Conservation (phyloP, 179 eudicot species). For the Sideroxylon spinosum region DNA sequence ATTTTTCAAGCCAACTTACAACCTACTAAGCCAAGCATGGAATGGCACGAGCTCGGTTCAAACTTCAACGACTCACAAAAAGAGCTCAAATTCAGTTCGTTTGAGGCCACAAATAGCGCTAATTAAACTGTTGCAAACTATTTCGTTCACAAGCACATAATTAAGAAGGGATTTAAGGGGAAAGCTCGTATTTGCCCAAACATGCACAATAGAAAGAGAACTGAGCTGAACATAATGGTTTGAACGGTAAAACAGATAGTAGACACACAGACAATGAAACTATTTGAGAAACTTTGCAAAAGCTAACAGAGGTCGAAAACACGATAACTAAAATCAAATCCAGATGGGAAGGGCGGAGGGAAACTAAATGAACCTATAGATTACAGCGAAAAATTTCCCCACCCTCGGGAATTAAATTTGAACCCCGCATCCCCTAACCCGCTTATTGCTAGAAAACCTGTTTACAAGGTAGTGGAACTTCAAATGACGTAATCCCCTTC, state of each 20-base stretch:
- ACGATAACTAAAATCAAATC: neutral
- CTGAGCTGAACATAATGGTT: no score
- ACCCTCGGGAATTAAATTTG: neutral
- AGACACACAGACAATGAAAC: neutral
- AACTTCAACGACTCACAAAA: no score
- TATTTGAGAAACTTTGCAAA: neutral
- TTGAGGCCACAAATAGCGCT: no score
- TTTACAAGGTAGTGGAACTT: neutral
- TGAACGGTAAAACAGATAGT: no score
- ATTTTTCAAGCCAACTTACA: no score
- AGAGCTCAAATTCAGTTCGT: no score
- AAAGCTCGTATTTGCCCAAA: no score
- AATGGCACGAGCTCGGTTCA: no score
- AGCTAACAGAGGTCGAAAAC: neutral
- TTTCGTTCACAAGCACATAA: neutral
- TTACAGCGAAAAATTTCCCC: neutral
- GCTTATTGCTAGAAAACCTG: conserved; percentile 3
- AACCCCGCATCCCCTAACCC: neutral
- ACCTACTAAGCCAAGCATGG: no score
- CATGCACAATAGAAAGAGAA: no score
- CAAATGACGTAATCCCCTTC: neutral
- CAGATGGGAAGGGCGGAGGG: neutral
- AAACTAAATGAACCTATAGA: neutral
- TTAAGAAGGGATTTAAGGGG: no score
- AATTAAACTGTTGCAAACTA: no score